Conservation (phyloP, 345 rosid genomes). For the Pseudoturritis turrita region DNA sequence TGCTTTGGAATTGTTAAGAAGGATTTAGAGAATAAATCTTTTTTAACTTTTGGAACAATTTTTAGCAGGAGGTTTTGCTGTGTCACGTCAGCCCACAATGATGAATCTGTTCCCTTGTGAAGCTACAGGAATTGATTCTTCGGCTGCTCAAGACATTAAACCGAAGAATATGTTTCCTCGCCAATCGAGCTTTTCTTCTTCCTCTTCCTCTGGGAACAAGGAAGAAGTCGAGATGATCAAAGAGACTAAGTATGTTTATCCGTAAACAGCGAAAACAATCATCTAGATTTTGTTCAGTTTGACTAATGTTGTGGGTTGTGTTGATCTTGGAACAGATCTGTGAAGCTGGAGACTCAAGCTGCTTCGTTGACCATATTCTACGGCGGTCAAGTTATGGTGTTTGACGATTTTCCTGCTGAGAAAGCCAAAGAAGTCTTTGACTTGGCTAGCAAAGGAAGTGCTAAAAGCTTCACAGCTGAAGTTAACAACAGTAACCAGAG, state of each 20-base stretch:
- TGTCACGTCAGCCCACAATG: constrained; percentile 31
- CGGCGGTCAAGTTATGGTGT: constrained; percentile 69
- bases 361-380: constrained; percentile 83
- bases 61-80: constrained; percentile 20
- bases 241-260: constrained; percentile 38
- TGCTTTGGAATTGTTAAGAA: not conserved
- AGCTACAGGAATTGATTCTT: constrained; percentile 3
- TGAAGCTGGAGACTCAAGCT: constrained; percentile 35
- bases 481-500: not conserved
- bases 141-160: constrained; percentile 25
- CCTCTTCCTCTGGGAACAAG: constrained; percentile 30
- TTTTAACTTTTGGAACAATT: not conserved
- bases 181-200: constrained; percentile 39
- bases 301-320: constrained; percentile 6
- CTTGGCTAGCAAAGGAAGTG: constrained; percentile 52
- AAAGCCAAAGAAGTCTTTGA: constrained; percentile 76
- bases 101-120: constrained; percentile 60
- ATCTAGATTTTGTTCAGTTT: not conserved
- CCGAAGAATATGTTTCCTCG: constrained; percentile 61
- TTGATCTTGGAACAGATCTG: constrained; percentile 21
- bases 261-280: not conserved
- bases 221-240: constrained; percentile 34
- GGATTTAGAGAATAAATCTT: not conserved
- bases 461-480: constrained; percentile 21
- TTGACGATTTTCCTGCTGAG: constrained; percentile 63